Conservation (phyloP, 306 rosid genomes). For the Lithocarpus polystachyus region DNA sequence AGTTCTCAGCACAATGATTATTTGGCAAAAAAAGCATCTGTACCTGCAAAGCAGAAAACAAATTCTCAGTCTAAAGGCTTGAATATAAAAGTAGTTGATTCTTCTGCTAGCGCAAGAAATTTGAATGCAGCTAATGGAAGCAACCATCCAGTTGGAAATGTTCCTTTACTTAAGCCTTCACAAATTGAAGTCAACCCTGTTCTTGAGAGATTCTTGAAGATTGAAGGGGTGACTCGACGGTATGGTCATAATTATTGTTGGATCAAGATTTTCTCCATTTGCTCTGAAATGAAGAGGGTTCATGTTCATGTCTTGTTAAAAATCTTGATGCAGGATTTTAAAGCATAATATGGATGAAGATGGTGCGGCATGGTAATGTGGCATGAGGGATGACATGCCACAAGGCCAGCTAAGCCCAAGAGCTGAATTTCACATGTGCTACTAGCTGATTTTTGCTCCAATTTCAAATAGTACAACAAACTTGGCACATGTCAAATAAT, state of each 20-base stretch:
- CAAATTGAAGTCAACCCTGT: neutral
- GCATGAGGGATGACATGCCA: too few relatives aligned
- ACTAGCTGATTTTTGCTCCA: too few relatives aligned
- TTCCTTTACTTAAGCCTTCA: slow-evolving; percentile 3
- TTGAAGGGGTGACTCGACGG: slow-evolving; percentile 27
- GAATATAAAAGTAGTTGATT: slow-evolving; percentile 7
- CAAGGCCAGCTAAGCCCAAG: too few relatives aligned
- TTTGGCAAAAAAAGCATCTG: slow-evolving; percentile 6
- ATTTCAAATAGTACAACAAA: too few relatives aligned
- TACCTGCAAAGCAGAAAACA: slow-evolving; percentile 6
- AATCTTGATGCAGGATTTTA: too few relatives aligned
- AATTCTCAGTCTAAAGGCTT: slow-evolving; percentile 12
- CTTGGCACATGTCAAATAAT: too few relatives aligned
- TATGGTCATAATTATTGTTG: neutral
- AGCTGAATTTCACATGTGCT: too few relatives aligned
- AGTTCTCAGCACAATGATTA: slow-evolving; percentile 14
- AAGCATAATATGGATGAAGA: too few relatives aligned
- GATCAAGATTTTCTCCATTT: too few relatives aligned
- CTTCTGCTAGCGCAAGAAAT: neutral
- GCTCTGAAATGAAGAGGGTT: too few relatives aligned
- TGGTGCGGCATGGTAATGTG: too few relatives aligned
- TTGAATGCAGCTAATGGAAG: slow-evolving; percentile 8
- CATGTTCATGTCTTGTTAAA: too few relatives aligned
- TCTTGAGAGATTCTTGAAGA: slow-evolving; percentile 15
- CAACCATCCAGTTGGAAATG: neutral